Conservation (phyloP, 106 monocot genomes). For the Allium fistulosum region DNA sequence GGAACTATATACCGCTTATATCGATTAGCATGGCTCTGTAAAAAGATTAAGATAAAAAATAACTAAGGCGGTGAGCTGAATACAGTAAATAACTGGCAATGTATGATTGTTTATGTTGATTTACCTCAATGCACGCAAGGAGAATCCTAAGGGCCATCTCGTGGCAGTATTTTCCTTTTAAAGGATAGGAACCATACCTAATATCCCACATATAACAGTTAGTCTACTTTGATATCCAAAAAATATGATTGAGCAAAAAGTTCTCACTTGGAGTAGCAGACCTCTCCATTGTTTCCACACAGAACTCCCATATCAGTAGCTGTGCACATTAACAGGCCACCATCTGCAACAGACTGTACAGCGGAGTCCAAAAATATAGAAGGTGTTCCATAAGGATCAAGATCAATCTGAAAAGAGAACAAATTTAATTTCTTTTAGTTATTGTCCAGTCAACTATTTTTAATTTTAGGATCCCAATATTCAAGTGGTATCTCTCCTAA, state of each 20-base stretch:
- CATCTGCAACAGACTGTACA: constrained; percentile 88
- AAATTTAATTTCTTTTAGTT: not conserved
- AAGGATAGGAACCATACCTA: constrained; percentile 89
- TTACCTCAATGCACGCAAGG: constrained; percentile 93
- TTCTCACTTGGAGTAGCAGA: constrained; percentile 93
- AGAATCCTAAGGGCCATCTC: constrained; percentile 96
- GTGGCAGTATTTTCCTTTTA: constrained; percentile 95
- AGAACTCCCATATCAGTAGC: constrained; percentile 98
- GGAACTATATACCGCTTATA: constrained; percentile 96
- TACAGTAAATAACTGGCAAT: too few relatives aligned
- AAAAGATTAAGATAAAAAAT: not conserved
- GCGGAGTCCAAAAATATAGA: constrained; percentile 90
- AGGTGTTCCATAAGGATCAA: constrained; percentile 96
- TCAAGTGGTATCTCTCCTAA: too few relatives aligned
- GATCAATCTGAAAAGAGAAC: constrained; percentile 63
- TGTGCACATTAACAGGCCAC: constrained; percentile 91
- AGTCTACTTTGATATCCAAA: not conserved
- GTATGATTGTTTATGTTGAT: not conserved
- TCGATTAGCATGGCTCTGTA: constrained; percentile 95
- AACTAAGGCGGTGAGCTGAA: too few relatives aligned
- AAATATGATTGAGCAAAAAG: constrained; percentile 1
- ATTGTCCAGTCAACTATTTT: not conserved
- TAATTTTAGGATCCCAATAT: too few relatives aligned
- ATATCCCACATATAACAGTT: constrained; percentile 1
- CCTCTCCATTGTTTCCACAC: constrained; percentile 87